A percentile compares a stretch with the other conserved stretches of the same genome.
Conservation (phyloP, 352 stramenopile genomes). For the Phytopythium delawarense region DNA sequence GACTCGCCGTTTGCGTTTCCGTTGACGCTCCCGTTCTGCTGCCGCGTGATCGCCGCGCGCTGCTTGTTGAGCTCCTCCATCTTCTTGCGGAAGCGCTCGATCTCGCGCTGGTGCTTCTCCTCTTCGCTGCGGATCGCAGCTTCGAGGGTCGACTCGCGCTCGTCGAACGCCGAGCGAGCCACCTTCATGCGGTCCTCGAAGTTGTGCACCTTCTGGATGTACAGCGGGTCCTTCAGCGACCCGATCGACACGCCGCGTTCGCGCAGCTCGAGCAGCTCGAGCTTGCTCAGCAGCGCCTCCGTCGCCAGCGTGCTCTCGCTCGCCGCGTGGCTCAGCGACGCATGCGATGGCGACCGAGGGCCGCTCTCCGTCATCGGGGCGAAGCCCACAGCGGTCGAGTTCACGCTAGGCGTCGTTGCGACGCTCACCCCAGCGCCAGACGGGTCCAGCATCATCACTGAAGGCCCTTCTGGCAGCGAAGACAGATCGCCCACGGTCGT, state of each 20-base stretch:
- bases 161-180: constrained; percentile 50
- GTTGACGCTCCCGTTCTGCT: constrained; percentile 39
- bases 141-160: constrained; percentile 67
- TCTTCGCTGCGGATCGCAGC: constrained; percentile 72
- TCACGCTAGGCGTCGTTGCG: constrained; percentile 10
- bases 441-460: constrained; percentile 29
- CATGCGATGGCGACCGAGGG: constrained; percentile 25
- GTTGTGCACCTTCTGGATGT: constrained; percentile 56
- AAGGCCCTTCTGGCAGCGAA: not conserved
- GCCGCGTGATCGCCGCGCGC: constrained; percentile 52
- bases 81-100: constrained; percentile 76
- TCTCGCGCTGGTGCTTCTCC: constrained; percentile 80
- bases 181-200: constrained; percentile 67
- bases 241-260: constrained; percentile 62
- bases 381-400: constrained; percentile 20
- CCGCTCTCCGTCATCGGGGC: constrained; percentile 17
- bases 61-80: constrained; percentile 86
- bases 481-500: not conserved
- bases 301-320: constrained; percentile 41
- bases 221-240: constrained; percentile 44
- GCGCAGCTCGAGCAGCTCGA: constrained; percentile 41
- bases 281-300: constrained; percentile 36
- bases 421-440: constrained; percentile 2
- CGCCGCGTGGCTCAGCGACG: constrained; percentile 29
- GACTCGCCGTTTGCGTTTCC: constrained; percentile 16